Evolutionary conservation across 192 early-diverging fungal genomes (phyloP), one percentile per base, ranked within the genome.

Genomic region (Backusella tarrabulga): DNA sequence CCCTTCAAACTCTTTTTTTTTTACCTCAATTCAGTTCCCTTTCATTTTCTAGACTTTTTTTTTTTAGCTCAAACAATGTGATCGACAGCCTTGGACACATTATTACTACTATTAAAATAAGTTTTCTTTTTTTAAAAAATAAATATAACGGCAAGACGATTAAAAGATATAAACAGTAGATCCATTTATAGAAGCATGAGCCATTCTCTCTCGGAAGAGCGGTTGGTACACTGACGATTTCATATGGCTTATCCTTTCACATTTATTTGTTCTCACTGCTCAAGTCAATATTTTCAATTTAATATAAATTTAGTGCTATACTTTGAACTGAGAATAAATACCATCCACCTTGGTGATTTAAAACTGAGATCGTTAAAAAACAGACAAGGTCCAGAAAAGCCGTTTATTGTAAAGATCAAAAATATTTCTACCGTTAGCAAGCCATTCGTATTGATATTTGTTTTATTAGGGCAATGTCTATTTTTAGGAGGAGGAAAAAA

Each of bases 301-400:
- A 63, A 63, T 63, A 63, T 29, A 26, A 63, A 63, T 29, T 63
- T 63, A 63, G 56, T 29, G 8, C 26, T 9, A 29, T 63, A 63
- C 56, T 63, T 63, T 23, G 9, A 63, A 63, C 56, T 63, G 56
- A 63, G 56, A 63, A 63, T 63, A 29, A 63, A 50, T 26, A 63
- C 26, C 1, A 11, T 9, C 4, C 26, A 14, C 4, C 56, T 29
- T 63, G 56, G 11, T 23, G 29, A 63, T 63, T 50, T 63, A 63
- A 63, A 63, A 63, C 56, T 63, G 26, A 63, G 23, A 63, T 63
- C 56, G 29, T 63, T 29, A 63, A 63, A 9, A 7, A 63, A 63
- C 2, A 63, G 26, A 8, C 23, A 63, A 63, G 26, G 26, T 9
- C 21, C 23, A 63, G 56, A 63, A 63, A 63, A 63, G 56, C 23